Base-by-base conservation (phyloP, 768 basidiomycete species). In the Favolaschia claudopus region DNA sequence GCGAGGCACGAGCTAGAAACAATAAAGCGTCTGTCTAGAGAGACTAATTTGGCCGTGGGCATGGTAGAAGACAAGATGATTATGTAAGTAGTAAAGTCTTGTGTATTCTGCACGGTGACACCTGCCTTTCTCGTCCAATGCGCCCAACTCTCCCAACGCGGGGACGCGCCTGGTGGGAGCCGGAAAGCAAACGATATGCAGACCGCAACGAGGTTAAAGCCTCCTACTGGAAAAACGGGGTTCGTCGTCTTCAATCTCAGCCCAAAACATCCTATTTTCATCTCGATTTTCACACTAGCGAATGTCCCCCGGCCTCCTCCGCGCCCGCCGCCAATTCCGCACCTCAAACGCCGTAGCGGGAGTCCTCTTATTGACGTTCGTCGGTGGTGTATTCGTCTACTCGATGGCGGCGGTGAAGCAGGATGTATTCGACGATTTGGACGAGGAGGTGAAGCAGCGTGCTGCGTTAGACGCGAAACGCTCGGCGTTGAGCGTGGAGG, bases 401-500 rank as follows among this genome's bases (percentile, higher is more conserved):
- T 95, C 95, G 17, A 96, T 99, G 69, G 85, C 87, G 28, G 95
- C 95, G 27, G 95, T 98, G 53, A 94, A 91, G 69, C 95, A 98
- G 69, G 95, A 97, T 70, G 87, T 91, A 36, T 97, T 96, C 70
- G 87, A 90, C 64, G 93, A 94, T 70, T 81, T 93, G 37, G 92
- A 93, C 67, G 89, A 91, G 61, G 90, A 92, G 69, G 92, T 87
- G 27, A 77, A 76, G 60, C 83, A 83, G 37, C 79, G 82, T 78
- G 29, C 72, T 67, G 28, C 69, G 69, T 7, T 69, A 70, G 53
- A 68, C 65, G 55, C 56, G 69, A 66, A 69, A 66, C 48, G 63
- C 54, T 31, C 54, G 55, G 52, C 62, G 24, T 58, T 69, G 64
- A 71, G 61, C 22, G 70, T 73, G 55, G 71, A 70, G 57, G 72